phyloP scores from a whole-genome alignment of 2,329 filamentous ascomycete genomes.

The Ambrosiella cleistominuta region DNA sequence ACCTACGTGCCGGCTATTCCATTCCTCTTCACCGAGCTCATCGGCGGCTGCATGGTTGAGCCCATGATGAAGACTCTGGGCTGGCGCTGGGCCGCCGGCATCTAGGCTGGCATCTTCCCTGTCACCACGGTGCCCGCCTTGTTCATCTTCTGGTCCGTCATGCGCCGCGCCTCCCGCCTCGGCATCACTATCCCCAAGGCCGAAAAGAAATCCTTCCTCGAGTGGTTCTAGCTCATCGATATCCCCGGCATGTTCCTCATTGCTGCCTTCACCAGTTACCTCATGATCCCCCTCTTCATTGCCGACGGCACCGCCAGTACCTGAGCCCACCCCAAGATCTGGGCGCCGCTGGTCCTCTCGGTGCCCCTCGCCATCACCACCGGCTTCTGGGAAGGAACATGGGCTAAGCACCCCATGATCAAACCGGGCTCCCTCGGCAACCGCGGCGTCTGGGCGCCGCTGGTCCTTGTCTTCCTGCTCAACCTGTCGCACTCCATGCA shows the following conservation, averaged over 20 bases:
- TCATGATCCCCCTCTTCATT: slow-evolving; percentile 28
- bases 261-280: slow-evolving; percentile 28
- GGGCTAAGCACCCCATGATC: slow-evolving; percentile 35
- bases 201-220: not conserved
- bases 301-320: slow-evolving; percentile 25
- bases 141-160: slow-evolving; percentile 31
- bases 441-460: slow-evolving; percentile 43
- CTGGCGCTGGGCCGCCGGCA: slow-evolving; percentile 47
- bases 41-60: slow-evolving; percentile 37
- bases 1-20: slow-evolving; percentile 43
- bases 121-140: slow-evolving; percentile 39
- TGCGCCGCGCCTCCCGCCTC: slow-evolving; percentile 32
- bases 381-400: slow-evolving; percentile 31
- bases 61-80: slow-evolving; percentile 30
- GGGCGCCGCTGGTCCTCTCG: slow-evolving; percentile 28
- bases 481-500: slow-evolving; percentile 48
- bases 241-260: slow-evolving; percentile 28
- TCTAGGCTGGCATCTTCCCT: slow-evolving; percentile 47
- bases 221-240: slow-evolving; percentile 31
- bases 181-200: slow-evolving; percentile 26
- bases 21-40: slow-evolving; percentile 48
- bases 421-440: slow-evolving; percentile 45
- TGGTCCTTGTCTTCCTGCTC: slow-evolving; percentile 39
- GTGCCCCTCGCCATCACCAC: slow-evolving; percentile 28
- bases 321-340: slow-evolving; percentile 24